These are phyloP conservation scores for Pichia cephalocereana DNA, from an alignment of 805 yeast species.

Conservation along the genomic window DNA sequence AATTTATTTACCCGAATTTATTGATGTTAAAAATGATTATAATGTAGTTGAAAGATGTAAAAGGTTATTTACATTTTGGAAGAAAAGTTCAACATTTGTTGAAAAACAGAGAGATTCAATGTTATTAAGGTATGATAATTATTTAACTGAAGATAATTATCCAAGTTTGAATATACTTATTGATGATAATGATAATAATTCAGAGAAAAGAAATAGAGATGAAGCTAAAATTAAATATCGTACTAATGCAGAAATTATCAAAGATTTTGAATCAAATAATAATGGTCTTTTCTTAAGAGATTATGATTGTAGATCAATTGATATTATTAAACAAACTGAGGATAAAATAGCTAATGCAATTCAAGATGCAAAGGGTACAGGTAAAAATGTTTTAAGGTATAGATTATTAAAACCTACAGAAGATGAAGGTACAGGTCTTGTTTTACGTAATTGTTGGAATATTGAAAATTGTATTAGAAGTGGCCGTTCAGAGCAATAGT, in stretches of 20 bases:
- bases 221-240: not conserved
- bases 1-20: conserved; percentile 1
- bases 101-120: not conserved
- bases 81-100: not conserved
- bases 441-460: conserved; percentile 1
- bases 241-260: not conserved
- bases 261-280: conserved; percentile 3
- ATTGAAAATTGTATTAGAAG: not conserved
- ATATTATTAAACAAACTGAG: not conserved
- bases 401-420: not conserved
- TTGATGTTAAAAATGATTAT: not conserved
- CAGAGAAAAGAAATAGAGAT: not conserved
- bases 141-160: not conserved
- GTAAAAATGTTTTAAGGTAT: not conserved
- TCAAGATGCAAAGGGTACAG: not conserved
- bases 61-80: not conserved
- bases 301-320: not conserved
- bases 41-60: not conserved
- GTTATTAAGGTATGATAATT: not conserved
- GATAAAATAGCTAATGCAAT: not conserved
- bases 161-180: not conserved
- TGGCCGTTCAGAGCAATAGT: not conserved
- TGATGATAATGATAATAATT: not conserved
- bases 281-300: conserved; percentile 2
- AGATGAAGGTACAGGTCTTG: not conserved